These are phyloP conservation scores for Acanthamoeba castellanii DNA, from an alignment of 208 protist genomes.

Conservation along the genomic window DNA sequence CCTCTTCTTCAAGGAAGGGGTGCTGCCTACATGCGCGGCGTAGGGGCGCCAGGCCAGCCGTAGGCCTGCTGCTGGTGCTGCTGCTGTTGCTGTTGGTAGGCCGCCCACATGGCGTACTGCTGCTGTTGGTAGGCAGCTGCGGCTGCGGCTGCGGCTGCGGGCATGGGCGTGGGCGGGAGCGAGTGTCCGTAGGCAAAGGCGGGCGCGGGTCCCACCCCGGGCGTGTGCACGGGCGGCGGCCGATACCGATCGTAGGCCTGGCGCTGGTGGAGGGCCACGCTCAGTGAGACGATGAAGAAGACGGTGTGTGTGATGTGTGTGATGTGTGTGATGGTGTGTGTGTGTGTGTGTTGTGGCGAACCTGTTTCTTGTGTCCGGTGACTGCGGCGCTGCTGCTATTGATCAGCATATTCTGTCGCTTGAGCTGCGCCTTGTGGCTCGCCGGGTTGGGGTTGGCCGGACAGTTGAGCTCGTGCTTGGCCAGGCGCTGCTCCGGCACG, in stretches of 20 bases:
- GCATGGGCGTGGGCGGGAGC: not conserved
- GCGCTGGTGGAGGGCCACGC: not conserved
- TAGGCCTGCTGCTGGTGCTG: too few relatives aligned
- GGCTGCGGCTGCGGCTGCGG: not conserved
- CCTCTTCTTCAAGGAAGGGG: too few relatives aligned
- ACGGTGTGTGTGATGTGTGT: too few relatives aligned
- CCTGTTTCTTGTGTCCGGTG: not conserved
- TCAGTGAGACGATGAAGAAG: not conserved
- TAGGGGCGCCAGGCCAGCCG: too few relatives aligned
- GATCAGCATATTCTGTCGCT: not conserved
- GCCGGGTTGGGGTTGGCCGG: conserved; percentile 9
- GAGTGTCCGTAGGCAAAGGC: not conserved
- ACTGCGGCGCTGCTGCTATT: not conserved
- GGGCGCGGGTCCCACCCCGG: not conserved
- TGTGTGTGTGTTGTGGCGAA: too few relatives aligned
- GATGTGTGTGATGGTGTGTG: too few relatives aligned
- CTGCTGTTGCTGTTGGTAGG: too few relatives aligned
- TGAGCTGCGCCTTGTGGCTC: not conserved
- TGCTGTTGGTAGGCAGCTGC: not conserved
- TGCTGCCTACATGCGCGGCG: too few relatives aligned
- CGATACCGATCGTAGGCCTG: not conserved
- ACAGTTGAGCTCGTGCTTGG: conserved; percentile 20
- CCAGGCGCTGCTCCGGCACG: not conserved
- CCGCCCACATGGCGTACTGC: not conserved
- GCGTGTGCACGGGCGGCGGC: not conserved